These are phyloP conservation scores for Nemania sp. DNA, from an alignment of 2,329 filamentous ascomycete species.

Conservation along the genomic window DNA sequence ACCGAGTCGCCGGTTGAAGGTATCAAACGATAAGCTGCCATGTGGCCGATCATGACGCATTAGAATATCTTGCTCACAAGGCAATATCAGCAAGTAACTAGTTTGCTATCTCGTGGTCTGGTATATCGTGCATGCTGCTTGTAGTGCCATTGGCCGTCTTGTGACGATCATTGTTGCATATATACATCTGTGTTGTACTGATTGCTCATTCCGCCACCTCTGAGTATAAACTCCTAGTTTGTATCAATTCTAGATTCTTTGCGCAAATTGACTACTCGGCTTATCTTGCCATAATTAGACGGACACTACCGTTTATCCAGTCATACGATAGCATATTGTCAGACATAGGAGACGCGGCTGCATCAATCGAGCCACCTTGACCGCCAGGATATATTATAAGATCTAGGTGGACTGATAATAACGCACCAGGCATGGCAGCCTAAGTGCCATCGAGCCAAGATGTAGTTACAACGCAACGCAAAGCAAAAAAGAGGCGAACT, in stretches of 20 bases:
- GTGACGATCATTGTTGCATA: slow-evolving; percentile 1
- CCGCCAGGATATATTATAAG: not conserved
- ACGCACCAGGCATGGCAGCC: not conserved
- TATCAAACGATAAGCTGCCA: slow-evolving; percentile 16
- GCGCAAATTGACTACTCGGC: not conserved
- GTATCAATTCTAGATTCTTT: not conserved
- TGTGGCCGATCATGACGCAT: not conserved
- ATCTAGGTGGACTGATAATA: not conserved
- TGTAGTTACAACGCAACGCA: not conserved
- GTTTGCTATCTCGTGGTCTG: not conserved
- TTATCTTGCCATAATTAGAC: not conserved
- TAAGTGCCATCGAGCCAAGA: too few relatives aligned
- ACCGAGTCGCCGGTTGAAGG: not conserved
- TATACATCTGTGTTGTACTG: slow-evolving; percentile 7
- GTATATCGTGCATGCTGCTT: not conserved
- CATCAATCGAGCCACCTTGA: not conserved
- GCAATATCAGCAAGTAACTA: too few relatives aligned
- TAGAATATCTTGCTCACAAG: not conserved
- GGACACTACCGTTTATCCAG: not conserved
- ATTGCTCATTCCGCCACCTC: too few relatives aligned
- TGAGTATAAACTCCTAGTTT: too few relatives aligned
- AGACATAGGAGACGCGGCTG: not conserved
- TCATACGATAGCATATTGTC: not conserved
- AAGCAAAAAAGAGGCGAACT: not conserved
- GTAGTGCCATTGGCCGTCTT: not conserved